These are phyloP conservation scores for Dryadomyces sulphureus DNA, from an alignment of 2,329 filamentous ascomycete species.

Conservation along the genomic window DNA sequence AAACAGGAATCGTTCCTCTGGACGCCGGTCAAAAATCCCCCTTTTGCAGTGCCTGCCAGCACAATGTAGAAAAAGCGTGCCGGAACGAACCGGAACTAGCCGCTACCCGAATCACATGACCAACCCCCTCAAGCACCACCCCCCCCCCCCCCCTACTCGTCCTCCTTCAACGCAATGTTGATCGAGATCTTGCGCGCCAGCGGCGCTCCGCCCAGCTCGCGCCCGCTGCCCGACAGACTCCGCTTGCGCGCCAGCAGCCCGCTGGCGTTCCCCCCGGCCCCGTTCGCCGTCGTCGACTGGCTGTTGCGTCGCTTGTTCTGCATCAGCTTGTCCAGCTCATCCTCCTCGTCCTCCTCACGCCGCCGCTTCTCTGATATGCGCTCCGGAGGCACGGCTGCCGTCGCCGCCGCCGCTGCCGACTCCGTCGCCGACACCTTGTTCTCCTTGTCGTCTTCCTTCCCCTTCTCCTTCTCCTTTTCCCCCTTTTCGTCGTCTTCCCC, in stretches of 20 bases:
- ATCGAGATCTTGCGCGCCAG: constrained; percentile 7
- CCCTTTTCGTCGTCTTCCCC: neutral
- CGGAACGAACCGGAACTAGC: too few species aligned
- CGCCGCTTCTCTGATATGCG: constrained; percentile 77
- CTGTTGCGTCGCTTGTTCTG: constrained; percentile 47
- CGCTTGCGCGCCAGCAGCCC: constrained; percentile 31
- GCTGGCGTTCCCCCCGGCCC: too few species aligned
- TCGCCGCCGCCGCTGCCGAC: neutral
- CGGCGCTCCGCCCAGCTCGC: neutral
- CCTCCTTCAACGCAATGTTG: constrained; percentile 7
- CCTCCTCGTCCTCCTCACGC: constrained; percentile 85
- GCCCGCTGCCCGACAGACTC: constrained; percentile 17
- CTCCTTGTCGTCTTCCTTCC: neutral
- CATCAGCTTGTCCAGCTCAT: constrained; percentile 75
- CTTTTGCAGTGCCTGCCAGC: too few species aligned
- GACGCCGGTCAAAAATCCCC: too few species aligned
- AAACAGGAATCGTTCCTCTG: too few species aligned
- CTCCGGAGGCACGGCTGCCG: constrained; percentile 41
- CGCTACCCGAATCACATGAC: too few species aligned
- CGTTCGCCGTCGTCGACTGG: constrained; percentile 24
- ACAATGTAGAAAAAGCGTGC: too few species aligned
- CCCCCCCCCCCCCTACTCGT: neutral
- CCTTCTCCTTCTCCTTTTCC: neutral
- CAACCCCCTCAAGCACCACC: too few species aligned
- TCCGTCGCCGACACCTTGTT: neutral